These are phyloP conservation scores for Clavispora fructus DNA, from an alignment of 805 yeast genomes.

Conservation along the genomic window DNA sequence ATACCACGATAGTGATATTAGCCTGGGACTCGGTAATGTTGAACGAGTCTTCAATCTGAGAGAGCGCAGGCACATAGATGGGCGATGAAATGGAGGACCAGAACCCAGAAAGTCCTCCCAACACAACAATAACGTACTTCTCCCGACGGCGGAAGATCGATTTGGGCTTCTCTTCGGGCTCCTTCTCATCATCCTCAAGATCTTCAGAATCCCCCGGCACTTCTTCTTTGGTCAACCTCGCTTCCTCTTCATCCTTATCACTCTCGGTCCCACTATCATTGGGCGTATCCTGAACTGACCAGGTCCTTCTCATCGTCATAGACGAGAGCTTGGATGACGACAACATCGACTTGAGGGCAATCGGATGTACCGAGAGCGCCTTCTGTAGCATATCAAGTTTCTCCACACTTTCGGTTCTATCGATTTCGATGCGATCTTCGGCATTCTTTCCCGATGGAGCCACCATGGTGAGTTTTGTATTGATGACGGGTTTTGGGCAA, in stretches of 20 bases:
- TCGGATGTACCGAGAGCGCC: background rate
- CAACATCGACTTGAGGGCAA: background rate
- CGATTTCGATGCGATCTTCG: background rate
- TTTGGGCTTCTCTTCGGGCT: background rate
- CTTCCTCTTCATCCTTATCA: background rate
- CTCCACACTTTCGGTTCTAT: background rate
- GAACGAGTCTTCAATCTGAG: constrained; percentile 1
- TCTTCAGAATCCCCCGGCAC: background rate
- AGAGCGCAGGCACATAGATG: constrained; percentile 1
- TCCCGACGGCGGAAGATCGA: constrained; percentile 1
- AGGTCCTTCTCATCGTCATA: constrained; percentile 1
- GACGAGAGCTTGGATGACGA: background rate
- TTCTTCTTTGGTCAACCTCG: background rate
- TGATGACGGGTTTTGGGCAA: background rate
- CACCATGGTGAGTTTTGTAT: background rate
- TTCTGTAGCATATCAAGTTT: background rate
- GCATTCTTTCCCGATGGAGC: background rate
- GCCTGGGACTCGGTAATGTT: background rate
- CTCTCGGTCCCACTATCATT: background rate
- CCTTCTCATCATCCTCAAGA: background rate
- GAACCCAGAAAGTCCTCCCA: constrained; percentile 2
- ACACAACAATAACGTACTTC: background rate
- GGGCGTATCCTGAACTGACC: background rate
- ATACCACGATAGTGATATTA: constrained; percentile 2
- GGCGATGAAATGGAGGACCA: constrained; percentile 3